Evolutionary conservation across 208 protist genomes (phyloP), one percentile per base, ranked within the genome.

Genomic region (Acanthamoeba sp.): DNA sequence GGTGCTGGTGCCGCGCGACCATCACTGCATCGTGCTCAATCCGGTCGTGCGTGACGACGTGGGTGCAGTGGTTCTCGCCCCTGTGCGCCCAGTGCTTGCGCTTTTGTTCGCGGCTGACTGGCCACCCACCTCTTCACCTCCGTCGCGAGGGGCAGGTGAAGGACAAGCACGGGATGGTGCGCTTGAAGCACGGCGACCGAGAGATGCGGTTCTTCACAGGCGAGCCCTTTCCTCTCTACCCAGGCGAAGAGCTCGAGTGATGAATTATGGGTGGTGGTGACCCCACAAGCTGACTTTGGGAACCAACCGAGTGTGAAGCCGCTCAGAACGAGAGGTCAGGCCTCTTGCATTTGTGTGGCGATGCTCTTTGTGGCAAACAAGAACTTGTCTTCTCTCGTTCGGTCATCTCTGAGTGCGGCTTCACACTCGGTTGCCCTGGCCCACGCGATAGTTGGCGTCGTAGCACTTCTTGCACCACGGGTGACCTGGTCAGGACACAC

Each of bases 151-250:
- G 27, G 36, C 27, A 78, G 69, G 34, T 62, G 48, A 22, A 95
- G 34, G 98, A 98, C 71, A 94, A 91, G 16, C 95, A 96, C 48
- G 97, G 97, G 22, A 97, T 98, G 97, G 97, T 97, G 59, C 96
- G 97, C 93, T 95, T 98, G 48, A 76, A 94, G n/a, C 93, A 96
- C 50, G 98, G 98, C 64, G 96, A 98, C 85, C 93, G 96, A 57
- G 98, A 98, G 82, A 96, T 98, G 27, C 97, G 98, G 52, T 88
- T 88, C 50, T 96, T 98, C 38, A 50, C 80, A 4, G 96, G 97
- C 71, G 92, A 97, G 1, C 98, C 98, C 24, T 99, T 99, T 93
- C 98, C 98, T 12, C 96, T 99, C 29, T 97, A 98, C 91, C 98
- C 98, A 16, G 98, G 98, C 22, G 98, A 99, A 94, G 71, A 92